phyloP scores from a whole-genome alignment of 768 basidiomycete genomes.

The Leucocoprinus leucothites region DNA sequence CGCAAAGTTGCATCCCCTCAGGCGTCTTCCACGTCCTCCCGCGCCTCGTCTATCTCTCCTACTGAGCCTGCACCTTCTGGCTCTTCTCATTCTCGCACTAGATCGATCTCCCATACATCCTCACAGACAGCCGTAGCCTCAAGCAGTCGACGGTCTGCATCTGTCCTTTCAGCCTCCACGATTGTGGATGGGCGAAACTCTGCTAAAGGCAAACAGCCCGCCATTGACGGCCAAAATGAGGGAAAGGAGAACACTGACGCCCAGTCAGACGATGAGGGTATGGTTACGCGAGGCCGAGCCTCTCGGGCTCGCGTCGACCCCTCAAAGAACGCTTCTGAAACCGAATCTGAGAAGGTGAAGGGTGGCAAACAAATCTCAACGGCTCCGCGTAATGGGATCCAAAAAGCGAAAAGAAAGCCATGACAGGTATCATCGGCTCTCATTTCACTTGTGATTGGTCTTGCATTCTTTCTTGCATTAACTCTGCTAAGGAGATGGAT shows the following conservation, averaged over 20 bases:
- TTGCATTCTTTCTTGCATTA: conserved; percentile 8
- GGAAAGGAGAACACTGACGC: conserved; percentile 12
- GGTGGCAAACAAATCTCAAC: conserved; percentile 2
- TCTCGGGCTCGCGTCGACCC: conserved; percentile 10
- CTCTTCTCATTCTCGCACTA: conserved; percentile 29
- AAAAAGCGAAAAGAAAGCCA: conserved; percentile 11
- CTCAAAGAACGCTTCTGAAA: conserved; percentile 1
- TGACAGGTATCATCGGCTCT: conserved; percentile 4
- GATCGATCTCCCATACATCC: conserved; percentile 38
- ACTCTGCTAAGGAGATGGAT: conserved; percentile 9
- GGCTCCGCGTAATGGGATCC: background rate
- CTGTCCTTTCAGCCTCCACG: conserved; percentile 37
- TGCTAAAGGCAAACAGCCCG: conserved; percentile 13
- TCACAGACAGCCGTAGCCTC: conserved; percentile 30
- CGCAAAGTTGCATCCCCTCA: conserved; percentile 8
- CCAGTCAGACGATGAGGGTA: conserved; percentile 26
- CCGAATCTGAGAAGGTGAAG: background rate
- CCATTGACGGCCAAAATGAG: conserved; percentile 18
- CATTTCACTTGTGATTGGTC: background rate
- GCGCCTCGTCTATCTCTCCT: conserved; percentile 13
- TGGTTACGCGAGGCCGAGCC: conserved; percentile 37
- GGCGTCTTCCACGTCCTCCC: conserved; percentile 10
- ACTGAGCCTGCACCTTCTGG: conserved; percentile 10
- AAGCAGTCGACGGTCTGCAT: conserved; percentile 29
- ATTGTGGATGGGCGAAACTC: conserved; percentile 25